phyloP scores from a whole-genome alignment of 2,329 filamentous ascomycete genomes.

The Fusarium staphyleae region DNA sequence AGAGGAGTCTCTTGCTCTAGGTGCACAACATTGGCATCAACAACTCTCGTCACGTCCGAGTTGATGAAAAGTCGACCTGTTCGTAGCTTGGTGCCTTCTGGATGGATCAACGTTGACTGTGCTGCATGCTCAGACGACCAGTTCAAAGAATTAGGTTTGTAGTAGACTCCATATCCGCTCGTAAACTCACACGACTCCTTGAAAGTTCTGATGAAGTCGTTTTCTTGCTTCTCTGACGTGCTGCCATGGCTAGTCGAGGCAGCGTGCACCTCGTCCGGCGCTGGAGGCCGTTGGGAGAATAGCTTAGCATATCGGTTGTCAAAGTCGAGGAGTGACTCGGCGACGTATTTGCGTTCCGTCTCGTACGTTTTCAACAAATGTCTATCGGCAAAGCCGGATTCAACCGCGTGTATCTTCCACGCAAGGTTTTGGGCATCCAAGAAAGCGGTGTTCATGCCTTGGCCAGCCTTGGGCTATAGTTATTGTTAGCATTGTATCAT shows the following conservation, averaged over 20 bases:
- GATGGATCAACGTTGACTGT: slow-evolving; percentile 73
- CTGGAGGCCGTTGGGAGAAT: slow-evolving; percentile 81
- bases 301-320: slow-evolving; percentile 90
- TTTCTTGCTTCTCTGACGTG: slow-evolving; percentile 59
- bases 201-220: slow-evolving; percentile 87
- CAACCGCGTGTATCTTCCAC: slow-evolving; percentile 95
- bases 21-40: slow-evolving; percentile 88
- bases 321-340: slow-evolving; percentile 83
- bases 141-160: slow-evolving; percentile 82
- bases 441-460: slow-evolving; percentile 83
- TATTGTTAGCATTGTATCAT: slow-evolving; percentile 39
- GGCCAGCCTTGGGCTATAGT: slow-evolving; percentile 74
- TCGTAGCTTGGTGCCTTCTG: slow-evolving; percentile 68
- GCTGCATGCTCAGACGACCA: slow-evolving; percentile 79
- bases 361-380: slow-evolving; percentile 85
- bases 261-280: slow-evolving; percentile 73
- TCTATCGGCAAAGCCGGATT: slow-evolving; percentile 79
- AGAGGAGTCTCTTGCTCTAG: slow-evolving; percentile 89
- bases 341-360: slow-evolving; percentile 81
- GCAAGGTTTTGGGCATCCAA: slow-evolving; percentile 86
- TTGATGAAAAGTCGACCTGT: slow-evolving; percentile 80
- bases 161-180: slow-evolving; percentile 88
- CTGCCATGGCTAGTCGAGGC: slow-evolving; percentile 55
- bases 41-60: slow-evolving; percentile 82
- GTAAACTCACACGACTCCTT: slow-evolving; percentile 93